Evolutionary conservation across 148 eudicot species (phyloP), one percentile per base, ranked within the genome.

Genomic region (Amaranthus palmeri): DNA sequence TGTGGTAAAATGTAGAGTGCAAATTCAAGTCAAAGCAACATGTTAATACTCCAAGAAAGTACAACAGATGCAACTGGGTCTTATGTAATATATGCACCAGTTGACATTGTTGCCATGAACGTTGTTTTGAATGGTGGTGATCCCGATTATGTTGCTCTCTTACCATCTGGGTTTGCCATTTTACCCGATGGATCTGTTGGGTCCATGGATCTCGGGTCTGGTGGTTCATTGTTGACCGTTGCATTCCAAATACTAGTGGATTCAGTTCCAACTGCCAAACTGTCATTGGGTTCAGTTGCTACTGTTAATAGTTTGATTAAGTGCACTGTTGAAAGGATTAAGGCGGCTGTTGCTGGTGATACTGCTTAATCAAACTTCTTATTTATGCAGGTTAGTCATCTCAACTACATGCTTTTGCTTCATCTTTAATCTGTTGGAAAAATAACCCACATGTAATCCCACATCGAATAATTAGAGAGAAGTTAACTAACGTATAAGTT

Each of bases 11-110:
- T 78, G 83, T 79, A 96, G 99, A 96, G 97, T 48, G 91, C 93
- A 48, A 96, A 96, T 71, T 96, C 99, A 46, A 96, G 97, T 84
- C 99, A 92, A 45, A 96, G 97, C 90, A 96, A 96, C 82, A 96
- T 96, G 99, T 86, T 96, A 65, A 96, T 96, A 72, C 85, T 96
- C 7, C 99, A 96, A 81, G 99, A 96, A 84, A 96, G 99, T 64
- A 80, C 89, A 81, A 87, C 90, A 0, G 99, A 96, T 58, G 48
- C 88, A 56, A 96, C 99, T 4, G 97, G 97, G 47, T 92, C 97
- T 3, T 96, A 92, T 36, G 99, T 96, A 0, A 96, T 96, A 60
- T 96, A 92, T 45, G 99, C 99, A 14, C 99, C 99, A 0, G 99
- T 96, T 0, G 99, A 96, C 53, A 83, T 96, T 12, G 93, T 86